phyloP scores from a whole-genome alignment of 1,284 basidiomycete genomes.

The Amylostereum chailletii region DNA sequence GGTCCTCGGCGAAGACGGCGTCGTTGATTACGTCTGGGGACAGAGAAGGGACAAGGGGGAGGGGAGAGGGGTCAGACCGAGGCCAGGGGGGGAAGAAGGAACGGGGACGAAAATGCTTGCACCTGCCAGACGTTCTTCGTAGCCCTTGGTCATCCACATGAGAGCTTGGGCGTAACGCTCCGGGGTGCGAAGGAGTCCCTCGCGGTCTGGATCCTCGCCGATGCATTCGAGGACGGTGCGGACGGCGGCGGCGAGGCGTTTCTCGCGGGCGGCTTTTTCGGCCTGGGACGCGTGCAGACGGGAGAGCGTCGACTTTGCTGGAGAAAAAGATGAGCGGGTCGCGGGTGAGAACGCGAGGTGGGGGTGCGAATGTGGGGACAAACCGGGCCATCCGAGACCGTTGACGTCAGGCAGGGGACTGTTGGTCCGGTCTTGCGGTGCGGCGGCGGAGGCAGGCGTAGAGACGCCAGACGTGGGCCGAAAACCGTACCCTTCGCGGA shows the following conservation, averaged over 20 bases:
- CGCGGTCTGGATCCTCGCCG: conserved; percentile 94
- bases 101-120: conserved; percentile 4
- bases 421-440: conserved; percentile 10
- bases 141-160: conserved; percentile 99
- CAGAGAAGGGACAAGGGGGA: conserved; percentile 5
- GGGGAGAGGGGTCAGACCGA: conserved; percentile 1
- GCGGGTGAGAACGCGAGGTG: neutral
- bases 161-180: conserved; percentile 96
- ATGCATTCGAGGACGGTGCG: conserved; percentile 94
- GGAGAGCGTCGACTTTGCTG: conserved; percentile 86
- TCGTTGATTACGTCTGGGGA: conserved; percentile 91
- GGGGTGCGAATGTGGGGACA: neutral
- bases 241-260: conserved; percentile 78
- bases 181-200: conserved; percentile 87
- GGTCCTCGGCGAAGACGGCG: conserved; percentile 97
- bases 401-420: conserved; percentile 72
- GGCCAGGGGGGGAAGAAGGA: conserved; percentile 5
- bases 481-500: conserved; percentile 77
- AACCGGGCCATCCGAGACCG: conserved; percentile 92
- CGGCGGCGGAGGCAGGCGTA: conserved; percentile 38
- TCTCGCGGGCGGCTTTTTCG: conserved; percentile 66
- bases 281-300: conserved; percentile 73
- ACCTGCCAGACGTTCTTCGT: conserved; percentile 92
- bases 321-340: neutral
- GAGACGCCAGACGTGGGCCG: conserved; percentile 56